Evolutionary conservation across 2,329 filamentous ascomycete species (phyloP).

Genomic region (Bertia moriformis): DNA sequence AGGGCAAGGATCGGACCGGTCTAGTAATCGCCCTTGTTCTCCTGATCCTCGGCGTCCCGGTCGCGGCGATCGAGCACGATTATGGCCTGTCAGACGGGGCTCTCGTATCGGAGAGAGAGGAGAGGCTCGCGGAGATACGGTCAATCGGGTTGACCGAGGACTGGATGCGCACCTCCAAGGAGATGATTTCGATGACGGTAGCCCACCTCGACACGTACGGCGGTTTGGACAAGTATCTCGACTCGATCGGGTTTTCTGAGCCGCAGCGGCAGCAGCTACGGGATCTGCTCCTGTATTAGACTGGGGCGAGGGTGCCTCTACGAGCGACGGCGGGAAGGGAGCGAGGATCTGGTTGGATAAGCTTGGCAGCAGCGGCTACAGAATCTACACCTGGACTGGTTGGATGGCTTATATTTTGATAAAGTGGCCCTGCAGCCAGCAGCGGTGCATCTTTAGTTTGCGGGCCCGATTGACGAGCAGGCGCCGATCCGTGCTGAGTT

Average conservation of each 20-base stretch:
- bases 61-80: constrained; percentile 51
- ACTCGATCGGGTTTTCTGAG: constrained; percentile 39
- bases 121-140: constrained; percentile 52
- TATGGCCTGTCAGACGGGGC: constrained; percentile 52
- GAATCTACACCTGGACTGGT: neutral
- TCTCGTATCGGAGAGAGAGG: constrained; percentile 44
- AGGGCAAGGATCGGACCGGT: constrained; percentile 76
- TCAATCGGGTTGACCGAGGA: constrained; percentile 59
- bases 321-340: too few species aligned
- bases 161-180: constrained; percentile 52
- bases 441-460: constrained; percentile 94
- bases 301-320: constrained; percentile 5
- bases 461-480: constrained; percentile 83
- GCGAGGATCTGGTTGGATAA: too few species aligned
- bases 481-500: constrained; percentile 73
- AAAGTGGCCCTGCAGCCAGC: constrained; percentile 82
- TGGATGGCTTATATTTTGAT: too few species aligned
- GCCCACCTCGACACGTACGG: constrained; percentile 51
- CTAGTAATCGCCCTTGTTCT: constrained; percentile 55
- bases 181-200: constrained; percentile 46
- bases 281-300: constrained; percentile 26
- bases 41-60: constrained; percentile 42
- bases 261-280: constrained; percentile 24
- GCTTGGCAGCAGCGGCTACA: too few species aligned
- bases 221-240: constrained; percentile 51